Conservation (phyloP, 768 basidiomycete genomes). For the Tylopilus rubrobrunneus region DNA sequence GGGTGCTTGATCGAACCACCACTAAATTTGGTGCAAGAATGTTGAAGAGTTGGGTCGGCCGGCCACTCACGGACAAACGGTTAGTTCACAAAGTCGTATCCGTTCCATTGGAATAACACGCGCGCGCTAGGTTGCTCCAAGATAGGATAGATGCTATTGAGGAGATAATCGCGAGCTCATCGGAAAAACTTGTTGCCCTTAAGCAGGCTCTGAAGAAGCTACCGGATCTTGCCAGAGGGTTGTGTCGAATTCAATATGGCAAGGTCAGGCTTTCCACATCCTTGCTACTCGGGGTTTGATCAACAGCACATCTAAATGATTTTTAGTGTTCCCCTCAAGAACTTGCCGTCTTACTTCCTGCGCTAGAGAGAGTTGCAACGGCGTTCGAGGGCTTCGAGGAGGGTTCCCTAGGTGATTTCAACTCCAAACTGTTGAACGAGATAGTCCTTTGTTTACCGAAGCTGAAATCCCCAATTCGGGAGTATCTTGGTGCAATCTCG, state of each 20-base stretch:
- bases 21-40: constrained; percentile 87
- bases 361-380: constrained; percentile 65
- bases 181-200: constrained; percentile 61
- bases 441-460: constrained; percentile 68
- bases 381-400: constrained; percentile 51
- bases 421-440: constrained; percentile 62
- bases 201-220: constrained; percentile 64
- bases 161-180: constrained; percentile 66
- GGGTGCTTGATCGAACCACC: constrained; percentile 81
- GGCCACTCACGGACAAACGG: constrained; percentile 74
- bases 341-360: constrained; percentile 66
- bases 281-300: not conserved
- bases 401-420: constrained; percentile 52
- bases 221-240: constrained; percentile 85
- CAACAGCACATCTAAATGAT: not conserved
- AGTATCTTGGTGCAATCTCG: constrained; percentile 54
- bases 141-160: constrained; percentile 81
- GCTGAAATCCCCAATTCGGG: constrained; percentile 50
- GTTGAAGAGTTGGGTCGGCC: constrained; percentile 81
- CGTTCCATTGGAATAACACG: not conserved
- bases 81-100: constrained; percentile 29
- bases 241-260: constrained; percentile 87
- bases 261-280: constrained; percentile 49
- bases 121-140: constrained; percentile 59
- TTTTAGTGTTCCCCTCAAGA: constrained; percentile 79